Conservation (phyloP, 2,329 filamentous ascomycete genomes). For the Thielaviopsis punctulata region DNA sequence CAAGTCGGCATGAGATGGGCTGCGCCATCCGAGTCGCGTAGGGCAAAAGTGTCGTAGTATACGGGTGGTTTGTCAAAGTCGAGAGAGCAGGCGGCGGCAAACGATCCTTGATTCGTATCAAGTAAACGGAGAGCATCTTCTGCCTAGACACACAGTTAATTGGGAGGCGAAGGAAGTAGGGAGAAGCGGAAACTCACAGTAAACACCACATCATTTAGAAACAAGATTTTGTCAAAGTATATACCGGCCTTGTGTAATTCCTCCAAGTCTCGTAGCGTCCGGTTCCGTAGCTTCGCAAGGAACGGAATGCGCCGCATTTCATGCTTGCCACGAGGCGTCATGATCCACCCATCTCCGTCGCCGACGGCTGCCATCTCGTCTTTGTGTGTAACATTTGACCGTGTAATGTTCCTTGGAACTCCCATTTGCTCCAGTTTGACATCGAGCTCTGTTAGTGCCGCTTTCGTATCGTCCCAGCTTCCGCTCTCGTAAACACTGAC, state of each 20-base stretch:
- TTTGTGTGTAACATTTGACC: conserved; percentile 41
- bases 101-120: conserved; percentile 38
- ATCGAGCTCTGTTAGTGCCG: conserved; percentile 39
- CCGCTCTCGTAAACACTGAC: conserved; percentile 53
- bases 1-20: conserved; percentile 35
- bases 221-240: conserved; percentile 41
- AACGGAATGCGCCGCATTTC: conserved; percentile 53
- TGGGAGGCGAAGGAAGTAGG: not conserved
- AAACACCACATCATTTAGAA: conserved; percentile 47
- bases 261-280: conserved; percentile 40
- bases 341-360: conserved; percentile 42
- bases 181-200: conserved; percentile 22
- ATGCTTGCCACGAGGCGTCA: conserved; percentile 33
- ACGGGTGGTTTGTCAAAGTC: conserved; percentile 37
- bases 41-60: conserved; percentile 47
- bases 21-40: conserved; percentile 35
- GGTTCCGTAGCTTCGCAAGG: conserved; percentile 46
- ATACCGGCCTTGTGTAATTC: conserved; percentile 31
- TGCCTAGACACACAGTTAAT: conserved; percentile 20
- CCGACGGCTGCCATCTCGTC: conserved; percentile 33
- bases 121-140: conserved; percentile 38
- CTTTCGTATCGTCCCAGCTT: conserved; percentile 52
- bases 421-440: conserved; percentile 31
- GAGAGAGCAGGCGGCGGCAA: conserved; percentile 44
- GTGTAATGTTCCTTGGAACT: conserved; percentile 35